A percentile compares a stretch with the other conserved stretches of the same genome.
phyloP scores from a whole-genome alignment of 2,329 filamentous ascomycete species.

The Colletotrichum cereale region DNA sequence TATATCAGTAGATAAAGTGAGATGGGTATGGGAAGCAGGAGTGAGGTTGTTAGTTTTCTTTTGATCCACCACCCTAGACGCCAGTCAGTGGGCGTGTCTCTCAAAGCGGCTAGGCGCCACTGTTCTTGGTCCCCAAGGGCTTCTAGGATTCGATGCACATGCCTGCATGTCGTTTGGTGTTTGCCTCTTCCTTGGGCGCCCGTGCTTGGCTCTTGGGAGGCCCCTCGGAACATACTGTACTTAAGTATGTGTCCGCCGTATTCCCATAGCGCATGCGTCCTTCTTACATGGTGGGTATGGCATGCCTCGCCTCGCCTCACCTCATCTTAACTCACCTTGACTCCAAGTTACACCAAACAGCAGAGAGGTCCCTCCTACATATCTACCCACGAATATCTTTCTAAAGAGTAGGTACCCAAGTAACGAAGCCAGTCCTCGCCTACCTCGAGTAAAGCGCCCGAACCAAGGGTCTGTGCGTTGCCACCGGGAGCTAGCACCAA shows the following conservation, averaged over 20 bases:
- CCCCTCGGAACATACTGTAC: not conserved
- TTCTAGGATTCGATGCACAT: not conserved
- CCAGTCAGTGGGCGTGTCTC: not conserved
- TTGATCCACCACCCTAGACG: not conserved
- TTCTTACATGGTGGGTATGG: too few relatives aligned
- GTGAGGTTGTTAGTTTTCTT: not conserved
- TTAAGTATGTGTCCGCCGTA: not conserved
- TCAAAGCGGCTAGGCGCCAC: not conserved
- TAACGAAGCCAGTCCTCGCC: not conserved
- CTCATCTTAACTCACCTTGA: not conserved
- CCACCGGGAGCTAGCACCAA: slow-evolving; percentile 21
- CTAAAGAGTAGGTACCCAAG: not conserved
- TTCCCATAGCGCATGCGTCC: not conserved
- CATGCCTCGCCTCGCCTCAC: not conserved
- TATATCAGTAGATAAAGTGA: not conserved
- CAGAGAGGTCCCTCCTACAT: not conserved
- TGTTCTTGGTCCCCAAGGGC: not conserved
- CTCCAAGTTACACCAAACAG: too few relatives aligned
- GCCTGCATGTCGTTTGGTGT: not conserved
- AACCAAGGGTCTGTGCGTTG: slow-evolving; percentile 31
- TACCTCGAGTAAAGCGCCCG: not conserved
- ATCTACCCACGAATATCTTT: too few relatives aligned
- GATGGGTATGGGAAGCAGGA: not conserved
- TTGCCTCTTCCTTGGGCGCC: not conserved
- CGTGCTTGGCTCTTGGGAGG: not conserved